Percentiles rank a stretch among this genome's conserved stretches.
Evolutionary conservation across 2,329 filamentous ascomycete species (phyloP).

Genomic region (Xylaria arbuscula): DNA sequence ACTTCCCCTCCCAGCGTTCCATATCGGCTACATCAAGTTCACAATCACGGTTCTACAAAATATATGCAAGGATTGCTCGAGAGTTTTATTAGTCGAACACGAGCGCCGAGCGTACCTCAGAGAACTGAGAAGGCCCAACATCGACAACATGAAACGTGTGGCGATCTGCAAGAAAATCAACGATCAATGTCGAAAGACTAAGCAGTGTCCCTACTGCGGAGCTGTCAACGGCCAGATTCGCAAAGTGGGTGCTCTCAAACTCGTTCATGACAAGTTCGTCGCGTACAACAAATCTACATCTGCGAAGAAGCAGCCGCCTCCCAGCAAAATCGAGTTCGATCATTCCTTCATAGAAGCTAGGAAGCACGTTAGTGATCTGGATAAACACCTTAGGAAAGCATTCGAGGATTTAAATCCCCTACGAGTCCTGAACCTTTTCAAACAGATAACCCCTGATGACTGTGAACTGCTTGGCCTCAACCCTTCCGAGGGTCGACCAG

Average conservation of each 20-base stretch:
- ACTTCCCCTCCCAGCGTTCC: constrained; percentile 90
- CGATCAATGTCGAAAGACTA: constrained; percentile 88
- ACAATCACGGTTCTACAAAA: constrained; percentile 92
- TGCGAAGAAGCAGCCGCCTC: constrained; percentile 82
- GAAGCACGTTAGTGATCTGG: constrained; percentile 81
- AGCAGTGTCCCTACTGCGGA: constrained; percentile 82
- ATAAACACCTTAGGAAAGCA: constrained; percentile 90
- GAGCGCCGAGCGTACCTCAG: constrained; percentile 83
- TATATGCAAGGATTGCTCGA: constrained; percentile 95
- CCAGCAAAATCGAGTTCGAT: constrained; percentile 86
- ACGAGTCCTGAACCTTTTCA: constrained; percentile 89
- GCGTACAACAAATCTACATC: constrained; percentile 90
- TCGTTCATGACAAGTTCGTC: constrained; percentile 92
- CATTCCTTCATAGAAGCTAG: constrained; percentile 84
- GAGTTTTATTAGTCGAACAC: constrained; percentile 82
- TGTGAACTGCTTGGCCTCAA: constrained; percentile 93
- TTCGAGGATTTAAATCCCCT: constrained; percentile 95
- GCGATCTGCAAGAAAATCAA: constrained; percentile 89
- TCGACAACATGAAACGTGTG: constrained; percentile 88
- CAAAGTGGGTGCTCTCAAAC: constrained; percentile 91
- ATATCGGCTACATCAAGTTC: constrained; percentile 95
- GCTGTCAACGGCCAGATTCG: constrained; percentile 90
- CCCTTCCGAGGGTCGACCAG: constrained; percentile 85
- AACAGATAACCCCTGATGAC: constrained; percentile 83
- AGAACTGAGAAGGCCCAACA: constrained; percentile 80